These are phyloP conservation scores for Aspergillus sp. DNA, from an alignment of 2,329 filamentous ascomycete genomes.

Conservation along the genomic window DNA sequence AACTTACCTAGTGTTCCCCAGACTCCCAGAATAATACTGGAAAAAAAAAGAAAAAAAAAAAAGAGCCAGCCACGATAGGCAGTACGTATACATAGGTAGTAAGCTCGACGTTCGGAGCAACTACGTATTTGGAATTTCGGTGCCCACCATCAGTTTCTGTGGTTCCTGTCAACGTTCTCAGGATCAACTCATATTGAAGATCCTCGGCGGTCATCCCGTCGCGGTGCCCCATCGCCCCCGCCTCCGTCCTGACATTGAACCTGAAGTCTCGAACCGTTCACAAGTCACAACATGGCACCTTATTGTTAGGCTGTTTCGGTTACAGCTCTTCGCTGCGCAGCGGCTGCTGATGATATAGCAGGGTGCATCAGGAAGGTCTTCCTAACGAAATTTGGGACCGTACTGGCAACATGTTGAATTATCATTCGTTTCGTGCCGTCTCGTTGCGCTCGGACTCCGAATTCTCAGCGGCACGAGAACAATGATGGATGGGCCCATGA, in stretches of 20 bases:
- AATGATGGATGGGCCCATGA: conserved; percentile 1
- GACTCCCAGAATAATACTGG: too few species aligned
- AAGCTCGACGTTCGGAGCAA: too few species aligned
- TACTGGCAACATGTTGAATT: background rate
- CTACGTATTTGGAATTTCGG: background rate
- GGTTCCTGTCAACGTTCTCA: background rate
- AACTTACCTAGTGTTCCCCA: too few species aligned
- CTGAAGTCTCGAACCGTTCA: background rate
- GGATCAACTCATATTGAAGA: background rate
- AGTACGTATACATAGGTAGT: too few species aligned
- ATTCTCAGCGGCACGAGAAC: background rate
- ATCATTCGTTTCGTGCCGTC: background rate
- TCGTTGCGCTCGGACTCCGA: background rate
- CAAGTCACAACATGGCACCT: too few species aligned
- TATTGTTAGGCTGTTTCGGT: background rate
- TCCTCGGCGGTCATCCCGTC: background rate
- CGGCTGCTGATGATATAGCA: too few species aligned
- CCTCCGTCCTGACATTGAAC: background rate
- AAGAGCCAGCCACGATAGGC: too few species aligned
- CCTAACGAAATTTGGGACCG: background rate
- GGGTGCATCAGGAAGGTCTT: background rate
- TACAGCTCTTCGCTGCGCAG: too few species aligned
- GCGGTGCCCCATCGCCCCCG: background rate
- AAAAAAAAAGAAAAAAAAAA: too few species aligned
- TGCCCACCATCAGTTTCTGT: background rate